phyloP scores from a whole-genome alignment of 768 basidiomycete species.

The Suillus alpinus region DNA sequence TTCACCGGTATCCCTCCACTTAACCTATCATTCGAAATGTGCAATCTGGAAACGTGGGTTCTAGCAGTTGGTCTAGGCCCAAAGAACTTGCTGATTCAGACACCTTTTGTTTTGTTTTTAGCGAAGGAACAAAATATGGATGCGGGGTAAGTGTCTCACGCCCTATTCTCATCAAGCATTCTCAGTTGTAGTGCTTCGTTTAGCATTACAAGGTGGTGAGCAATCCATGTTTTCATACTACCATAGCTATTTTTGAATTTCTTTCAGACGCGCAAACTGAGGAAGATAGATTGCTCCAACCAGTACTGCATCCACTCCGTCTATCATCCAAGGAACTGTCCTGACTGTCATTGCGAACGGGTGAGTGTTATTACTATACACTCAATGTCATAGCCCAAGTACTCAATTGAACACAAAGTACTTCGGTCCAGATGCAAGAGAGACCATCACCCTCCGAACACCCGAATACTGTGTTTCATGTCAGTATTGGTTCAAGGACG shows the following conservation, averaged over 20 bases:
- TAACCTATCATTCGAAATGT: conserved; percentile 37
- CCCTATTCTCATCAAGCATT: conserved; percentile 3
- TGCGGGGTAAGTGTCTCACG: conserved; percentile 52
- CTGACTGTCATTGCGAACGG: conserved; percentile 42
- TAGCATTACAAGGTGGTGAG: conserved; percentile 71
- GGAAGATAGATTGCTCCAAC: conserved; percentile 33
- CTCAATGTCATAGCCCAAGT: conserved; percentile 7
- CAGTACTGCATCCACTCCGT: conserved; percentile 39
- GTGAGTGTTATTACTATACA: conserved; percentile 25
- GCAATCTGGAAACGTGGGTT: conserved; percentile 54
- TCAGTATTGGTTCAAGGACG: conserved; percentile 54
- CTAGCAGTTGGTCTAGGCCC: conserved; percentile 15
- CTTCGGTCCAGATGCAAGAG: conserved; percentile 65
- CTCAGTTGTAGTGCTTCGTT: conserved; percentile 11
- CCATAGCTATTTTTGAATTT: conserved; percentile 25
- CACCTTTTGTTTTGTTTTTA: conserved; percentile 28
- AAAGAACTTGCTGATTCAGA: conserved; percentile 23
- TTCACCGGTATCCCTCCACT: conserved; percentile 9
- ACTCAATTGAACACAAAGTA: conserved; percentile 42
- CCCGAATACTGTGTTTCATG: conserved; percentile 56
- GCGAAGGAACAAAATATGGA: conserved; percentile 72
- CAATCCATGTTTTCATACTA: conserved; percentile 36
- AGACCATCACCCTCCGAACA: conserved; percentile 52
- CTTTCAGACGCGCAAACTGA: conserved; percentile 32
- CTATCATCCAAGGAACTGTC: conserved; percentile 40